Conservation (phyloP, 208 protist species). For the Entamoeba moshkovskii region DNA sequence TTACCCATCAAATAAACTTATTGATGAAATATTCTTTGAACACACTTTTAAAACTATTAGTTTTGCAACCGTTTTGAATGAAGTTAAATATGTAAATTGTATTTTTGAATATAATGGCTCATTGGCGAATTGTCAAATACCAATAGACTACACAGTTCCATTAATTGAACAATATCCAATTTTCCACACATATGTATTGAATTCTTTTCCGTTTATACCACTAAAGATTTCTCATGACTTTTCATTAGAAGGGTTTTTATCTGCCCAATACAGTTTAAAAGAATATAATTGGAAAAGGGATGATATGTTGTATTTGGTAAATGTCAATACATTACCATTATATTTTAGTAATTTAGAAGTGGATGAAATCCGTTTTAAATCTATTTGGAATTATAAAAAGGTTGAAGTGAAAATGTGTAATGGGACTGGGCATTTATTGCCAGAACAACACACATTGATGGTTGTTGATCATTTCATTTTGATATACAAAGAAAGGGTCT, state of each 20-base stretch:
- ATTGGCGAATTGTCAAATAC: neutral
- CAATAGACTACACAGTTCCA: neutral
- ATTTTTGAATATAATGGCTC: neutral
- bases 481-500: neutral
- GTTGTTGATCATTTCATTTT: neutral
- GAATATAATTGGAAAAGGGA: slow-evolving; percentile 1
- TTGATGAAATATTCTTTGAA: neutral
- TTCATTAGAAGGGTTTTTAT: neutral
- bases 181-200: neutral
- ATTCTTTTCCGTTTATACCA: neutral
- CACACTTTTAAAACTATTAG: neutral
- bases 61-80: neutral
- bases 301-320: neutral
- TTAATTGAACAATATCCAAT: neutral
- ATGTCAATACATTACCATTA: neutral
- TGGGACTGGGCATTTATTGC: neutral
- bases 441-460: neutral
- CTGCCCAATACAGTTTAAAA: neutral
- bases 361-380: neutral
- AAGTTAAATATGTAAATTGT: neutral
- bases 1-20: neutral
- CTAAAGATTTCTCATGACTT: neutral
- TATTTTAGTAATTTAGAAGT: neutral
- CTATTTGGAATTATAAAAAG: neutral
- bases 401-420: neutral